These are phyloP conservation scores for Rhizophlyctis rosea DNA, from an alignment of 192 early-diverging fungal species.

Conservation along the genomic window DNA sequence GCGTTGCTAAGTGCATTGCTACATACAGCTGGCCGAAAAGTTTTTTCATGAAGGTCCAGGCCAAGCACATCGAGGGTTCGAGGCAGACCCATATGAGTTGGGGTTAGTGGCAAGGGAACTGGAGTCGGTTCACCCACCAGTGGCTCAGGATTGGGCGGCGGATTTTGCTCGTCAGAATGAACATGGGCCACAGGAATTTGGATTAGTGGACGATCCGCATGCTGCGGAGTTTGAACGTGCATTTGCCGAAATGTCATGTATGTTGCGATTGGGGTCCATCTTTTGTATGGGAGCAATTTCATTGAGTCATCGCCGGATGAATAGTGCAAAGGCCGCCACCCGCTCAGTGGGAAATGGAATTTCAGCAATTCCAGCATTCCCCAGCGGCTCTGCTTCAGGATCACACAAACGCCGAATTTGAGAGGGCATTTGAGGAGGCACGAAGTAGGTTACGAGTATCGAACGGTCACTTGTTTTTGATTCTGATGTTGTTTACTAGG, in stretches of 20 bases:
- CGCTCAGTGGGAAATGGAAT: constrained; percentile 9
- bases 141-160: constrained; percentile 59
- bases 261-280: not conserved
- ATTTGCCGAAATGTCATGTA: constrained; percentile 4
- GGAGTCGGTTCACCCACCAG: constrained; percentile 36
- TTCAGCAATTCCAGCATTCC: not conserved
- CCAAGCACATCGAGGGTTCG: constrained; percentile 11
- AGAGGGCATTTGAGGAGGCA: constrained; percentile 38
- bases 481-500: not conserved
- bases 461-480: not conserved
- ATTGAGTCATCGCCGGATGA: constrained; percentile 6
- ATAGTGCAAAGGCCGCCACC: not conserved
- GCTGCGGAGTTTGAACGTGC: constrained; percentile 29
- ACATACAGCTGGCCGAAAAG: constrained; percentile 52
- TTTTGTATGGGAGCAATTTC: not conserved
- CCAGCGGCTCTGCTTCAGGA: constrained; percentile 4
- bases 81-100: constrained; percentile 60
- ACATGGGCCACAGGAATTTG: constrained; percentile 32
- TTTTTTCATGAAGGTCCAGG: constrained; percentile 45
- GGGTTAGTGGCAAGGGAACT: constrained; percentile 69
- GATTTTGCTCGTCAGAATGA: constrained; percentile 14
- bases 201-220: not conserved
- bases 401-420: constrained; percentile 23
- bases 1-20: not conserved
- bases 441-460: constrained; percentile 4